Base-by-base conservation (phyloP, 805 yeast species). In the Starmera dryadoides region DNA sequence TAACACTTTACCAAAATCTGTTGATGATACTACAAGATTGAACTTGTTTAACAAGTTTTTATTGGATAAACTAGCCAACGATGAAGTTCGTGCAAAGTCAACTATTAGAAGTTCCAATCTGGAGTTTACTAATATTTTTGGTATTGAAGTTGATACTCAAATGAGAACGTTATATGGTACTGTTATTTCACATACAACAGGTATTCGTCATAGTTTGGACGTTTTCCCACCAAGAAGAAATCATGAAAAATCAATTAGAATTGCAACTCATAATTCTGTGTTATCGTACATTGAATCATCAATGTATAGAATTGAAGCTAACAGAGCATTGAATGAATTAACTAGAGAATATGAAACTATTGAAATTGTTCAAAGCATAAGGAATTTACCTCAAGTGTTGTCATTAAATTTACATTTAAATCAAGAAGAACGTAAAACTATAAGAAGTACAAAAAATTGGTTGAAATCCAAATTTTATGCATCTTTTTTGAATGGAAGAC, bases 321-420 rank as follows among this genome's bases (percentile, higher is more conserved):
- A 73, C 5, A 68, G 73, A 14, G 71, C 77, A 19, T 62, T 66
- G 49, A 79, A 84, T 52, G 74, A 71, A 19, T 63, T 63, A 26
- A 77, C 83, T 48, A 62, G 66, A 7, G 61, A 62, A 32, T 66
- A 61, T 40, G 89, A 77, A 43, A 56, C 68, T 4, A 64, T 82
- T 28, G 82, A 81, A 45, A 70, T 75, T 4, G 65, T 68, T 21
- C 67, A 71, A 38, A 61, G 67, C 2, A 70, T 81, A 1, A 62
- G 66, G n/a, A 67, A 66, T 33, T 60, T 81, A 22, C 88, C 95
- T 0, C 79, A 82, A 1, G 66, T 86, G 10, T 55, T 87, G 25
- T 69, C 81, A 2, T 59, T 85, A 35, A 84, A 84, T 47, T 49
- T 84, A 16, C 69, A 75, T 36, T 61, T 84, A 37, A 56, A 67